Conservation (phyloP, 805 yeast genomes). For the Pichia manshurica region DNA sequence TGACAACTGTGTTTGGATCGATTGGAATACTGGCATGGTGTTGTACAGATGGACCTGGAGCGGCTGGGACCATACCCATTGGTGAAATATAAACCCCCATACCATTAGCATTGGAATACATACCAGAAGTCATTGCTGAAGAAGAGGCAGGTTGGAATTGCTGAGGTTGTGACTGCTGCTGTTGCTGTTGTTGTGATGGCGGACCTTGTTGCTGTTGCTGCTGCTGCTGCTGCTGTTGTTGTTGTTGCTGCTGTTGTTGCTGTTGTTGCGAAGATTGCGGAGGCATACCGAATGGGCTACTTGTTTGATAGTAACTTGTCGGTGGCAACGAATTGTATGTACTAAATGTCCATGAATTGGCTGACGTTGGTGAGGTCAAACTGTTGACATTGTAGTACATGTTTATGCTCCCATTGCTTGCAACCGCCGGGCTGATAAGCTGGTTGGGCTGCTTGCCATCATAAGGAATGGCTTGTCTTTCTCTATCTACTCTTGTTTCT, state of each 20-base stretch:
- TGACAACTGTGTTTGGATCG: too few species aligned
- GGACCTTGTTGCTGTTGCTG: neutral
- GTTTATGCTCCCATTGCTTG: neutral
- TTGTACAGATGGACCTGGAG: too few species aligned
- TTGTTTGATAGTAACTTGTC: neutral
- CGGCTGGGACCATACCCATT: too few species aligned
- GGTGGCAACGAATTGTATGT: neutral
- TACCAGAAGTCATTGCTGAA: too few species aligned
- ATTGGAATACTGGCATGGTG: too few species aligned
- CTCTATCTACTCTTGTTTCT: neutral
- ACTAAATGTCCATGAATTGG: neutral
- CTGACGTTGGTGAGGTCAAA: neutral
- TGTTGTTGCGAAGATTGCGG: neutral
- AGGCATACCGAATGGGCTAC: neutral
- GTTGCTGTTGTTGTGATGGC: neutral
- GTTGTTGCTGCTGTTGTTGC: neutral
- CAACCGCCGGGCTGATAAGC: neutral
- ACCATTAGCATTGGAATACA: too few species aligned
- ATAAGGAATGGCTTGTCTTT: too few species aligned
- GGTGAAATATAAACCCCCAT: too few species aligned
- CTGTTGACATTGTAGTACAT: neutral
- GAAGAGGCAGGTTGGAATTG: neutral
- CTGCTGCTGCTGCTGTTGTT: neutral
- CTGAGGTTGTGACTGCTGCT: neutral
- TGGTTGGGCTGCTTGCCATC: neutral